phyloP scores from a whole-genome alignment of 768 basidiomycete genomes.

The Tephrocybe sp. region DNA sequence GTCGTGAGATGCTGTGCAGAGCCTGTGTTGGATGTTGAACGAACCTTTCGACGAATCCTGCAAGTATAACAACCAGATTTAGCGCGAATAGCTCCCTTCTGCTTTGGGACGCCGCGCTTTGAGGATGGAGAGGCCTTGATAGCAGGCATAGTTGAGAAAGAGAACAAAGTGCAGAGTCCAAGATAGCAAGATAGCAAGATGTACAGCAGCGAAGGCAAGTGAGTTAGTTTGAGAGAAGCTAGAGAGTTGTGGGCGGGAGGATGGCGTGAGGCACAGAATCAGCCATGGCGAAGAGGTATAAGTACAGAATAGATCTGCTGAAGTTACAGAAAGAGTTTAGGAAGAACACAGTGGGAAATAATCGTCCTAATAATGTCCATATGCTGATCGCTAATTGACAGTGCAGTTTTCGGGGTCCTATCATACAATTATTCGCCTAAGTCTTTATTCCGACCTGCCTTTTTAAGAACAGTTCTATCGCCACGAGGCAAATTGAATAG shows the following conservation, averaged over 20 bases:
- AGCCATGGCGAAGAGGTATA: conserved; percentile 32
- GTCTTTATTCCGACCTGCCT: not conserved
- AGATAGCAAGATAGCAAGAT: conserved; percentile 13
- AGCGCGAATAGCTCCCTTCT: conserved; percentile 80
- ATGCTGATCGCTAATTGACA: conserved; percentile 12
- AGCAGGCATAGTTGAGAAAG: conserved; percentile 32
- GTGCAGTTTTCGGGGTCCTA: conserved; percentile 18
- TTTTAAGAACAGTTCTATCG: not conserved
- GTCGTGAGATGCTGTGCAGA: conserved; percentile 17
- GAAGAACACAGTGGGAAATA: conserved; percentile 18
- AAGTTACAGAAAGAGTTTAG: conserved; percentile 17
- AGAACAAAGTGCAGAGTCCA: conserved; percentile 9
- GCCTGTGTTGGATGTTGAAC: conserved; percentile 20
- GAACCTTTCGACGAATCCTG: conserved; percentile 81
- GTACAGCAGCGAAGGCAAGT: conserved; percentile 11
- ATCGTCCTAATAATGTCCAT: not conserved
- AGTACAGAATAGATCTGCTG: conserved; percentile 26
- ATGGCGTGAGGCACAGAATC: conserved; percentile 16
- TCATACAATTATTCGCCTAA: conserved; percentile 13
- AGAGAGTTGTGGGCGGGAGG: conserved; percentile 15
- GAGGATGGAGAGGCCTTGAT: conserved; percentile 41
- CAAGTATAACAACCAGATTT: conserved; percentile 91
- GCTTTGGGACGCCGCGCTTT: conserved; percentile 60
- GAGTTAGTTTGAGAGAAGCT: not conserved
- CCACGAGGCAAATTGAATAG: conserved; percentile 12